Evolutionary conservation across 164 flowering plant species (phyloP).

Genomic region (Nymphaea colorata): DNA sequence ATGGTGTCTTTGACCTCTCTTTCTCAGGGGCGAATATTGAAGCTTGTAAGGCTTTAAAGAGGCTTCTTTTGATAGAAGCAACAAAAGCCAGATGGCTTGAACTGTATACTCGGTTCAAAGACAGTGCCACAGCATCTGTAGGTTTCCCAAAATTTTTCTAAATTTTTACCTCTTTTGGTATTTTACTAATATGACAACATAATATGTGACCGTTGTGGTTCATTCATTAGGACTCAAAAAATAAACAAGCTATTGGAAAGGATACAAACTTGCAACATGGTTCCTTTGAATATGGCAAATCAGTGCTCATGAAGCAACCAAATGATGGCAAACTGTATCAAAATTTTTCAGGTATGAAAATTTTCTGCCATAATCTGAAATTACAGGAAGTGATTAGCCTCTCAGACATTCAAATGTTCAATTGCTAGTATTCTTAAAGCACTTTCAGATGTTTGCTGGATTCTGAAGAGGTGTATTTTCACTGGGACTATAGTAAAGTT

Average conservation of each 20-base stretch:
- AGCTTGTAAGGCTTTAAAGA: constrained; percentile 52
- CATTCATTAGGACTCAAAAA: neutral
- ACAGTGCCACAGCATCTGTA: constrained; percentile 8
- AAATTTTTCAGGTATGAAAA: neutral
- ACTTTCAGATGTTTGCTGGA: neutral
- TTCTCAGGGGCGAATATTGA: constrained; percentile 32
- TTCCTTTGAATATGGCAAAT: neutral
- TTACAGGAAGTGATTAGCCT: neutral
- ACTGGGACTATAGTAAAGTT: neutral
- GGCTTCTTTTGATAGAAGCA: constrained; percentile 38
- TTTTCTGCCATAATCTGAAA: neutral
- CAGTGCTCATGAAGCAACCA: neutral
- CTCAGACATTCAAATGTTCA: neutral
- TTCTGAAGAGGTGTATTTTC: neutral
- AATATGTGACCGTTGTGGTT: neutral
- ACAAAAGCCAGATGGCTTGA: constrained; percentile 75
- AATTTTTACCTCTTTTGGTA: neutral
- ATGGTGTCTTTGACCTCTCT: constrained; percentile 64
- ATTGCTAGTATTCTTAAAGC: neutral
- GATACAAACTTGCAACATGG: neutral
- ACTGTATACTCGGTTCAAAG: constrained; percentile 52
- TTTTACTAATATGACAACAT: neutral
- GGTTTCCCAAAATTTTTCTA: neutral
- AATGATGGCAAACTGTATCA: neutral
- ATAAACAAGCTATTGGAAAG: neutral